Base-by-base conservation (phyloP, 1,139 yeast species). In the Magnusiomyces paraingens region DNA sequence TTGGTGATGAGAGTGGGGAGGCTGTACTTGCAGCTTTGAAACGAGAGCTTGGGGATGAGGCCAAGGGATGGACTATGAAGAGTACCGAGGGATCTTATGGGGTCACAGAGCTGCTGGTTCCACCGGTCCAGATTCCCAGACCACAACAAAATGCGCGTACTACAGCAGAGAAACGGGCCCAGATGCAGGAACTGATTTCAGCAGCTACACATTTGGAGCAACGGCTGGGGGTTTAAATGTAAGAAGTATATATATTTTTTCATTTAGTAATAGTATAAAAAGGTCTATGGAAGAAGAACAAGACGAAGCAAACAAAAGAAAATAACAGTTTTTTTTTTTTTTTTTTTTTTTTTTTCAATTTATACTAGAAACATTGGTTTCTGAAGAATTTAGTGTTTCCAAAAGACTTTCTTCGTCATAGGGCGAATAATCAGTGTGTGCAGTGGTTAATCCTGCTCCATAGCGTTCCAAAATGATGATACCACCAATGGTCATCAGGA, bases 401-500 rank as follows among this genome's bases (percentile, higher is more conserved):
- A 46, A 36, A 22, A 46, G n/a, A 18, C 36, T 46, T 35, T 46
- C 49, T 46, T 46, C 49, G 20, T 46, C 49, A 32, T 11, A 46
- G 11, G 20, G 20, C 3, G 29, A 39, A 17, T 44, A 22, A 17
- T 38, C 47, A 8, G 46, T n/a, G 17, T 29, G 17, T 18, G 22
- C 20, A 40, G 6, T 11, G 21, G 3, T 40, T 2, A n/a, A 12
- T 2, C 29, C 15, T 2, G 29, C 21, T 38, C 18, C 18, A 6
- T 5, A 29, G 3, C 47, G 36, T 22, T 56, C 55, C 15, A 53
- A 47, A 45, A 47, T 47, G 36, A 41, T 44, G 20, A 53, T 42
- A 15, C 47, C 46, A 20, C 20, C 47, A 15, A 55, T 32, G 20
- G 54, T 12, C 2, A 48, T 15, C 6, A 46, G 18, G 11, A 86